Conservation (phyloP, 805 yeast species). For the Zygoascus bituminiphila region DNA sequence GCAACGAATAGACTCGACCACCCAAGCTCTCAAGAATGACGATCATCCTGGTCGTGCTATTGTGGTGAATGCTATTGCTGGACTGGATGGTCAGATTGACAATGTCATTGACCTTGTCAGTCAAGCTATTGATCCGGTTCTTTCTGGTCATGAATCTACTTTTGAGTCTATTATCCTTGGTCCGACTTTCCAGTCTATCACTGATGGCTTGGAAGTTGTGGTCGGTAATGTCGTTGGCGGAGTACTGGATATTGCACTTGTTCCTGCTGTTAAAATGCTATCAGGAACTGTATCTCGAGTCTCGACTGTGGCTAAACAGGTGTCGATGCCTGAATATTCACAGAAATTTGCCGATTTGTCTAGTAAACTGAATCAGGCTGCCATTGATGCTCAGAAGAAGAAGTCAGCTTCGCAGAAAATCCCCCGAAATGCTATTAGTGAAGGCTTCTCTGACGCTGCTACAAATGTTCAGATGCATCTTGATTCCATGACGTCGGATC, state of each 20-base stretch:
- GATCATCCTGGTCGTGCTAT: constrained; percentile 12
- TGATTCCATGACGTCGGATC: background rate
- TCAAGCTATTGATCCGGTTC: constrained; percentile 17
- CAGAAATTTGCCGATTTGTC: constrained; percentile 15
- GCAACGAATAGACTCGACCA: constrained; percentile 8
- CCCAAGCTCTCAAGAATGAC: background rate
- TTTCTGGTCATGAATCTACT: constrained; percentile 19
- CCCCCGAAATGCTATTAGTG: constrained; percentile 5
- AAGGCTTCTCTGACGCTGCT: constrained; percentile 11
- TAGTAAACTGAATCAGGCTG: constrained; percentile 3
- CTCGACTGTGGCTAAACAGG: constrained; percentile 17
- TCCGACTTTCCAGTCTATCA: constrained; percentile 28
- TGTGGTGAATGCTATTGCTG: constrained; percentile 22
- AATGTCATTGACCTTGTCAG: constrained; percentile 21
- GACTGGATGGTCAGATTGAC: constrained; percentile 29
- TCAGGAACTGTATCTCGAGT: constrained; percentile 16
- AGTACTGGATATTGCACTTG: constrained; percentile 19
- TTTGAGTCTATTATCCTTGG: constrained; percentile 20
- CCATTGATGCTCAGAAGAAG: background rate
- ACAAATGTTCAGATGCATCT: constrained; percentile 15
- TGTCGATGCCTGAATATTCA: constrained; percentile 12
- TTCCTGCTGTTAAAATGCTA: constrained; percentile 20
- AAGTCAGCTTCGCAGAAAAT: constrained; percentile 1
- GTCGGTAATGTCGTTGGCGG: constrained; percentile 17
- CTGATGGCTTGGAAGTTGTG: constrained; percentile 29